These are phyloP conservation scores for Hypericum androsaemum DNA, from an alignment of 345 rosid genomes.

Conservation along the genomic window DNA sequence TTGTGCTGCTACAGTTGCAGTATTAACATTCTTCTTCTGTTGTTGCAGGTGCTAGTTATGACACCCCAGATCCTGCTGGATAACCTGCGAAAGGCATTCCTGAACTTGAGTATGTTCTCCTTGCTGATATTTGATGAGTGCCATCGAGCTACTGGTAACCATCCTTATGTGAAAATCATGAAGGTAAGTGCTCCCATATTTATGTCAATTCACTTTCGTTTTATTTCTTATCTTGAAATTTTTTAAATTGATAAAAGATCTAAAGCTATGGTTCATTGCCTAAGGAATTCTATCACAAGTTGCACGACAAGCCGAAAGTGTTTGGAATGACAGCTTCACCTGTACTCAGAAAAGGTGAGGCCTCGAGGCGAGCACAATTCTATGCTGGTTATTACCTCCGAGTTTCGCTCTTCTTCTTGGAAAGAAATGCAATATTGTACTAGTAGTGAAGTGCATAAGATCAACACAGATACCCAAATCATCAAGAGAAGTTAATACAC, in stretches of 20 bases:
- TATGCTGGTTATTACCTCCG: too few relatives aligned
- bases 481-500: too few relatives aligned
- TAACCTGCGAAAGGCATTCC: conserved; percentile 55
- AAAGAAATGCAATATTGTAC: too few relatives aligned
- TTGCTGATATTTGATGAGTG: conserved; percentile 79
- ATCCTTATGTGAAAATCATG: conserved; percentile 73
- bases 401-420: too few relatives aligned
- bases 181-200: conserved; percentile 33
- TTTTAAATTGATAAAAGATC: conserved; percentile 4
- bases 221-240: background rate
- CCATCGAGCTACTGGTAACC: conserved; percentile 69
- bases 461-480: too few relatives aligned
- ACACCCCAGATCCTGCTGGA: conserved; percentile 82
- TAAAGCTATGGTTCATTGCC: conserved; percentile 6
- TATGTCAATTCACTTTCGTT: conserved; percentile 1
- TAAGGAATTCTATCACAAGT: conserved; percentile 72
- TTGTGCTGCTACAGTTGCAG: background rate
- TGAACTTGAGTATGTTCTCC: conserved; percentile 48
- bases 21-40: conserved; percentile 1
- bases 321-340: conserved; percentile 80
- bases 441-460: too few relatives aligned
- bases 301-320: conserved; percentile 56
- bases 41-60: conserved; percentile 73
- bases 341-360: conserved; percentile 53
- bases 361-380: background rate